Base-by-base conservation (phyloP, 2,329 filamentous ascomycete species). In the Ramularia endophylla region DNA sequence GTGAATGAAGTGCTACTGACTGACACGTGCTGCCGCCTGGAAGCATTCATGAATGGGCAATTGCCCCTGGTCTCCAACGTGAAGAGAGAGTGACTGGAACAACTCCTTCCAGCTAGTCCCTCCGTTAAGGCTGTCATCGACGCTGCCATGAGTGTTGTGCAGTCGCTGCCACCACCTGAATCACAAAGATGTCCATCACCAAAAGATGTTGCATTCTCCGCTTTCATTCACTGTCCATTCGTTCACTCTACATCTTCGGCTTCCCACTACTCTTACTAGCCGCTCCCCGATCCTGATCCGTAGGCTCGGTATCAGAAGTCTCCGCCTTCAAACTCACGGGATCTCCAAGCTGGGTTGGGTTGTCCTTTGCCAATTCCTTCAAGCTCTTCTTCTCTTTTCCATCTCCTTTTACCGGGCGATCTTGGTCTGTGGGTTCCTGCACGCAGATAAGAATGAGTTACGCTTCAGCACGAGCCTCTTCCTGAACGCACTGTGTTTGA, bases 311-410 rank as follows among this genome's bases (percentile, higher is more conserved):
- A 32, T 58, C 40, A n/a, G 53, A 53, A 4, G 58, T 63, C 47
- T 65, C 61, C 5, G 62, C 60, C 41, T 61, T 61, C 8, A 65
- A 46, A 4, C 52, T 58, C 7, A 63, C 58, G 4, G 61, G 61
- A 39, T 65, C 61, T 27, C 62, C 62, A n/a, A 62, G 40, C 32
- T 56, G 53, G n/a, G 50, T 54, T 0, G 56, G 58, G 37, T 63
- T 62, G n/a, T 47, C 46, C 44, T 58, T 15, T 13, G 51, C 54
- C 13, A 50, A 38, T 16, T 54, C 40, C 33, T 56, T 56, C 39
- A 55, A 44, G 3, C 49, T 50, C 36, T 48, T 48, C 22, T 25
- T 25, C 8, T 34, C 32, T 2, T 19, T 19, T 12, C 37, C 35
- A 13, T 43, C 42, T 11, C 31, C 40, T 19, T 50, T 40, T 1